Percentiles rank a stretch among this genome's conserved stretches.
Evolutionary conservation across 306 rosid species (phyloP).

Genomic region (Carpinus fangiana): DNA sequence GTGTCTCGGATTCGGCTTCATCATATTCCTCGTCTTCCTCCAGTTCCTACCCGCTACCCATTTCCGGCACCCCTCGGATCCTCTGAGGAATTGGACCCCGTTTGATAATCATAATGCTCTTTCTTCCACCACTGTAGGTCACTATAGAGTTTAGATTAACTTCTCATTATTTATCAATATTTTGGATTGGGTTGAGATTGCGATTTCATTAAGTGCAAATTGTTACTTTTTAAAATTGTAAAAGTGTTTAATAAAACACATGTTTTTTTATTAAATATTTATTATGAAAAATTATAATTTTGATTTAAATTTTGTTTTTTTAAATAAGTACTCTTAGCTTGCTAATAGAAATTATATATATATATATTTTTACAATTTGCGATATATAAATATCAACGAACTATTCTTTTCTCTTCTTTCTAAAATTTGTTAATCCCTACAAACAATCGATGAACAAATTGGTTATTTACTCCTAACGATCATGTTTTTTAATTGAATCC

Average conservation of each 20-base stretch:
- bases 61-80: neutral
- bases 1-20: neutral
- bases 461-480: neutral
- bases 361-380: too few species aligned
- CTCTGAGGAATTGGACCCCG: neutral
- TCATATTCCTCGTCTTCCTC: neutral
- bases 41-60: conserved; percentile 1
- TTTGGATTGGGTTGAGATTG: neutral
- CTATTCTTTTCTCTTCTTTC: neutral
- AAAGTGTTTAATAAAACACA: too few species aligned
- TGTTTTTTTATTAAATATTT: too few species aligned
- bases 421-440: too few species aligned
- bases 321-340: too few species aligned
- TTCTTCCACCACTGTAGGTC: neutral
- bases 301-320: too few species aligned
- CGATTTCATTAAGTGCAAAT: too few species aligned
- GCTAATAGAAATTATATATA: too few species aligned
- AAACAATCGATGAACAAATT: too few species aligned
- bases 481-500: neutral
- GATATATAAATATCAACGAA: too few species aligned
- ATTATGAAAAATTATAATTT: too few species aligned
- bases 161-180: neutral
- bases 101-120: neutral
- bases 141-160: neutral
- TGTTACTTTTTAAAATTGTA: too few species aligned